Percentiles rank a stretch among this genome's conserved stretches.
phyloP scores from a whole-genome alignment of 2,329 filamentous ascomycete species.

The Thelonectria blattea region DNA sequence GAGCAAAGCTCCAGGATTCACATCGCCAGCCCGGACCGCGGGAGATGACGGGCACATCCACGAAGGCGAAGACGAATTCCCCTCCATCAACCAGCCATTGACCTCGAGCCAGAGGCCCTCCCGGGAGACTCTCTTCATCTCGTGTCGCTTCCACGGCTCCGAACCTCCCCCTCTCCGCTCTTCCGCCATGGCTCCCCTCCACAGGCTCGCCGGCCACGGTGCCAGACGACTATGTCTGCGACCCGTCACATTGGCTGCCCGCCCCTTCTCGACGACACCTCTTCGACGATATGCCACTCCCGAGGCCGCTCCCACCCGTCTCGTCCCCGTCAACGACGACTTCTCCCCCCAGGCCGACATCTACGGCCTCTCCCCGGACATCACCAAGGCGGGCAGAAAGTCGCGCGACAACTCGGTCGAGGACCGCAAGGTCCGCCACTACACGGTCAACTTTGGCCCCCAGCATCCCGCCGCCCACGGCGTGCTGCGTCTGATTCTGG shows the following conservation, averaged over 20 bases:
- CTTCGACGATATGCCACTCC: conserved; percentile 68
- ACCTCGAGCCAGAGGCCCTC: conserved; percentile 45
- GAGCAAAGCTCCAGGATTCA: conserved; percentile 43
- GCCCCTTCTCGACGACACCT: conserved; percentile 70
- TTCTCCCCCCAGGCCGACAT: conserved; percentile 62
- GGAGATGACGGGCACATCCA: conserved; percentile 43
- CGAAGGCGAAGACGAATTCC: conserved; percentile 42
- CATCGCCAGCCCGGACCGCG: conserved; percentile 35
- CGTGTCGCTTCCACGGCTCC: conserved; percentile 36
- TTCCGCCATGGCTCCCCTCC: conserved; percentile 71
- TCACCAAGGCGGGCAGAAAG: conserved; percentile 50
- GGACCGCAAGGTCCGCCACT: conserved; percentile 91
- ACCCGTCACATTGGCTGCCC: conserved; percentile 50
- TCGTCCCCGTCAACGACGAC: conserved; percentile 69
- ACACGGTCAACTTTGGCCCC: conserved; percentile 99
- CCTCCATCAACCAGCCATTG: conserved; percentile 43
- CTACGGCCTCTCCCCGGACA: conserved; percentile 53
- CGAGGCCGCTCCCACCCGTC: conserved; percentile 58
- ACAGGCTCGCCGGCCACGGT: conserved; percentile 74
- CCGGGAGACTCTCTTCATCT: conserved; percentile 40
- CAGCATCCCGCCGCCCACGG: conserved; percentile 99
- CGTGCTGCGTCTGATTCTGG: conserved; percentile 95
- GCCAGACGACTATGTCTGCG: conserved; percentile 70
- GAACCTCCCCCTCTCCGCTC: conserved; percentile 31
- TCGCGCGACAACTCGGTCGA: conserved; percentile 55